Conservation (phyloP, 2,329 filamentous ascomycete genomes). For the Aspergillus pseudoviridinutans region DNA sequence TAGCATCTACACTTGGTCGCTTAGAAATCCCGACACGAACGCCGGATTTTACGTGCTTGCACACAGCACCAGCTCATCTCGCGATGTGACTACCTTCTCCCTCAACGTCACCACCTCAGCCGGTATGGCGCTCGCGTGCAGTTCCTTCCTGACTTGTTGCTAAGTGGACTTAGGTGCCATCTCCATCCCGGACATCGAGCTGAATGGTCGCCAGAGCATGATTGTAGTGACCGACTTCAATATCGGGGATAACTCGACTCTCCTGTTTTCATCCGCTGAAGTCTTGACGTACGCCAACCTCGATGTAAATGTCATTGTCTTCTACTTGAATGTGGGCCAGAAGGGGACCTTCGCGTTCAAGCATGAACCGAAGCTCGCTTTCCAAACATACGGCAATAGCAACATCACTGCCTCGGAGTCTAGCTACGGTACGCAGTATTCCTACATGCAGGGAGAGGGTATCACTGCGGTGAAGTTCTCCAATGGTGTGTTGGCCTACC, state of each 20-base stretch:
- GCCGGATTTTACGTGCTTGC: constrained; percentile 51
- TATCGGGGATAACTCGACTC: constrained; percentile 41
- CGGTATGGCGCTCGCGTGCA: constrained; percentile 33
- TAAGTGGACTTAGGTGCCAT: constrained; percentile 14
- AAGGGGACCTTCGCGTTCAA: constrained; percentile 50
- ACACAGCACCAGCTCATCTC: constrained; percentile 45
- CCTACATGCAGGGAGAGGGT: constrained; percentile 47
- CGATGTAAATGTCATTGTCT: constrained; percentile 43
- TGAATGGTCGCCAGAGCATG: constrained; percentile 52
- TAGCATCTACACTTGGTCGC: constrained; percentile 49
- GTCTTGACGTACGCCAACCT: constrained; percentile 44
- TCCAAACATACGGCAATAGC: constrained; percentile 40
- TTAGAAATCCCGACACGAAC: constrained; percentile 49
- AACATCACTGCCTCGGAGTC: constrained; percentile 28
- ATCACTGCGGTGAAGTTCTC: constrained; percentile 48
- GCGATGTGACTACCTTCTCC: constrained; percentile 44
- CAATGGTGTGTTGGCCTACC: constrained; percentile 48
- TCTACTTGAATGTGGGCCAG: constrained; percentile 50
- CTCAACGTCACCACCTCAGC: constrained; percentile 47
- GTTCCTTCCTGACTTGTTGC: constrained; percentile 11
- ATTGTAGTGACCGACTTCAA: constrained; percentile 53
- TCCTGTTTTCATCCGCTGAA: constrained; percentile 52
- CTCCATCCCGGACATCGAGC: constrained; percentile 42
- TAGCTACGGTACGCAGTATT: constrained; percentile 34
- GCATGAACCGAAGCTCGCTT: constrained; percentile 32